phyloP scores from a whole-genome alignment of 2,329 filamentous ascomycete species.

The Elsinoe australis region DNA sequence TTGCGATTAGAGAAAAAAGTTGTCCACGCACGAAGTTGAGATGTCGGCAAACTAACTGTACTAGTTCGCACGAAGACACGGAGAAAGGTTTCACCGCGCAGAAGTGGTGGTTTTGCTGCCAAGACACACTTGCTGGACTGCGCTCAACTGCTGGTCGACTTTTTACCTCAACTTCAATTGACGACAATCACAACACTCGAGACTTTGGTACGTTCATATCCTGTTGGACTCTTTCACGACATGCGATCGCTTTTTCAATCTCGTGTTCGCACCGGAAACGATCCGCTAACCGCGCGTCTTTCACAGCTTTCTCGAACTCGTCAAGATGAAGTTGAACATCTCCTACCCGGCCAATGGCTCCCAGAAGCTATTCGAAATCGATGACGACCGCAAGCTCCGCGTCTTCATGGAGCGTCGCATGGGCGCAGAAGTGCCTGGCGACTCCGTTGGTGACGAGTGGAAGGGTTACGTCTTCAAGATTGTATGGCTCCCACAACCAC shows the following conservation, averaged over 20 bases:
- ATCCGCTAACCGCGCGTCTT: too few relatives aligned
- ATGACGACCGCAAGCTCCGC: constrained; percentile 98
- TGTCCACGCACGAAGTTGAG: too few relatives aligned
- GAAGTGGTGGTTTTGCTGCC: too few relatives aligned
- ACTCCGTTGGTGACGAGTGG: constrained; percentile 97
- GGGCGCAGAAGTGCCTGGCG: constrained; percentile 85
- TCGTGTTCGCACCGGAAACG: too few relatives aligned
- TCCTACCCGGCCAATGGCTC: constrained; percentile 98
- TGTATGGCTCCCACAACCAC: too few relatives aligned
- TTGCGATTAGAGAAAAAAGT: too few relatives aligned
- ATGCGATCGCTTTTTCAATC: too few relatives aligned
- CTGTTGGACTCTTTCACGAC: too few relatives aligned
- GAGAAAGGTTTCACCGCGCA: constrained; percentile 13
- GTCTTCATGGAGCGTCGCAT: constrained; percentile 99
- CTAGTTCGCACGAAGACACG: too few relatives aligned
- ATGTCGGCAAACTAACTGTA: too few relatives aligned
- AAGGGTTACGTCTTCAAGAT: constrained; percentile 55
- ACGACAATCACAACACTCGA: constrained; percentile 14
- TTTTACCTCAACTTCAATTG: constrained; percentile 16
- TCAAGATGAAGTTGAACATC: constrained; percentile 64
- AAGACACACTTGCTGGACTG: too few relatives aligned
- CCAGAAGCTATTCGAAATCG: constrained; percentile 97
- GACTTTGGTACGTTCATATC: constrained; percentile 14
- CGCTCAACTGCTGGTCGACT: too few relatives aligned
- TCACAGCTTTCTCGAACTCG: constrained; percentile 11